Base-by-base conservation (phyloP, 352 stramenopile genomes). In the Pythium phragmiticola region DNA sequence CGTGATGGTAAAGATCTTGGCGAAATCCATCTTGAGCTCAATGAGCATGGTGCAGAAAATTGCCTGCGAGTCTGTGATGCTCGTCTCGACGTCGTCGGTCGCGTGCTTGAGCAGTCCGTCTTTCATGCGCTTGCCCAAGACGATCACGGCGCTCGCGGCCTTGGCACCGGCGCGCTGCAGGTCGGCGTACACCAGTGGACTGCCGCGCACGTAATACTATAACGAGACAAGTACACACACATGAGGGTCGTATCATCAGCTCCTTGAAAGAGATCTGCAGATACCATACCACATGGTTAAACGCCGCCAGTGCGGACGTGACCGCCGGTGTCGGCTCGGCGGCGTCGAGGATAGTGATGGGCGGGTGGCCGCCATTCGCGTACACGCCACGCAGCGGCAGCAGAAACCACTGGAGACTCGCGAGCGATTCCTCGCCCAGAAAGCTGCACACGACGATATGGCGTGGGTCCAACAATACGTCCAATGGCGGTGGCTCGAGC, bases 11-110 rank as follows among this genome's bases (percentile, higher is more conserved):
- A 95, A 95, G 42, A 93, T 88, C 59, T 79, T 83, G 9, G 79
- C 74, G 21, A 92, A 90, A 62, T 95, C 80, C 84, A 95, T 92
- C 63, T 95, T 93, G 36, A 95, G 69, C 60, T 93, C 84, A 36
- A 95, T 84, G 14, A 95, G 68, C 84, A 95, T 92, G 17, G 87
- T 93, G 26, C 76, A 78, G 53, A 95, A 93, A 68, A 95, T 92
- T 12, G 84, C 87, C 62, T 95, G 84, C 0, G 84, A 77, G 60
- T 95, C 87, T 30, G 80, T 76, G 3, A 95, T 89, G 33, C 80
- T 90, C 41, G 78, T 82, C 33, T 92, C 82, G 19, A 91, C 47
- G 39, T 89, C 80, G 28, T 89, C 80, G 6, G 34, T 67, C 11
- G 62, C 69, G 1, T 57, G 73, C 21, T 60, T 70, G 43, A 79